Base-by-base conservation (phyloP, 805 yeast species). In the Maudiozyma saulgeensis region DNA sequence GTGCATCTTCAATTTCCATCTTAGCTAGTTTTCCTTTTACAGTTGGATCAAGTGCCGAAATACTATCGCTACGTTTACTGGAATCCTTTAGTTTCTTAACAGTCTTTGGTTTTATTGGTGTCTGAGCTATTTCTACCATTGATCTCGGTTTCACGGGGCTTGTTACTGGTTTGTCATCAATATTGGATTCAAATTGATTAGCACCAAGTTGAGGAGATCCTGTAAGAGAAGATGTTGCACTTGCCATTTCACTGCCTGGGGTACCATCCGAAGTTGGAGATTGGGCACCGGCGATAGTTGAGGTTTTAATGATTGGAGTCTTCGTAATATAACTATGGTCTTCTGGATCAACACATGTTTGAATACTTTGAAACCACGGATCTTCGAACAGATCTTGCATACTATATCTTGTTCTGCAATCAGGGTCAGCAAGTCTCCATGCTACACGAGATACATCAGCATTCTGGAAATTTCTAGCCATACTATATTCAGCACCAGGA, bases 371-470 rank as follows among this genome's bases (percentile, higher is more conserved):
- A 59, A 84, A 84, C 81, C 85, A 84, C 6, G 83, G 80, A 56
- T 84, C 89, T 3, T 71, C 60, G 52, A 81, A 79, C 31, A 85
- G 65, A 18, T 74, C 71, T 0, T 75, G 72, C 53, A 85, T 57
- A 12, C 76, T 71, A 59, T 80, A 79, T 52, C 95, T 70, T 7
- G 77, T 70, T 1, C 57, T 59, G 0, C 76, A 71, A 32, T 78
- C 70, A 3, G 88, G 87, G 57, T 84, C 89, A 60, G 84, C 77
- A 44, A 85, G 66, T 62, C 85, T 77, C 88, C 90, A 84, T 8
- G 87, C 81, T 9, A 75, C 79, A 56, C 93, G 72, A 2, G 90
- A 78, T 25, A 84, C 82, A 19, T 82, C 83, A 1, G 76, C 62
- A 41, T 76, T 74, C 34, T 77, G 76, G 64, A 77, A 81, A 53